Evolutionary conservation across 345 rosid genomes (phyloP).

Genomic region (Excoecaria agallocha): DNA sequence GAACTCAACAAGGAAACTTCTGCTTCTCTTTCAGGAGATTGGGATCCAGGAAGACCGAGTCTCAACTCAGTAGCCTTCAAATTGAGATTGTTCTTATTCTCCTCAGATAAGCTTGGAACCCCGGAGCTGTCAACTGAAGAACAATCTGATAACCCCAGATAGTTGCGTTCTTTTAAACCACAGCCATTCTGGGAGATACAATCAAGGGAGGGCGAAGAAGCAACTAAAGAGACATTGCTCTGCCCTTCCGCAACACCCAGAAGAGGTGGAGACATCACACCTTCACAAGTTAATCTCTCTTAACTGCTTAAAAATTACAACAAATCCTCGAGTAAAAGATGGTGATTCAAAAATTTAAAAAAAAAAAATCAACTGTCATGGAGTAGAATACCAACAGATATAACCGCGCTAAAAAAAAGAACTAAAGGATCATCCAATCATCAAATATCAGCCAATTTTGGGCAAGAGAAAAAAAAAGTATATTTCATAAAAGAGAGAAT

Average conservation of each 20-base stretch:
- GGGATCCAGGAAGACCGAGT: constrained; percentile 85
- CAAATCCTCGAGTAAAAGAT: not conserved
- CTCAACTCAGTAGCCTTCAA: constrained; percentile 81
- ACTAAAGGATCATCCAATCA: not conserved
- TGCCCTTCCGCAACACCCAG: constrained; percentile 51
- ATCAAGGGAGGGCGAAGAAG: constrained; percentile 47
- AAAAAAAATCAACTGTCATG: not conserved
- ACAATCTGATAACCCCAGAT: constrained; percentile 69
- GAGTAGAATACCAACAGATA: too few species aligned
- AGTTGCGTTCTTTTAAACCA: constrained; percentile 65
- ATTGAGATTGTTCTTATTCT: constrained; percentile 54
- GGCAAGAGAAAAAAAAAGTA: too few species aligned
- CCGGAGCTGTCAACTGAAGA: constrained; percentile 77
- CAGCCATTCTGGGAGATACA: constrained; percentile 39
- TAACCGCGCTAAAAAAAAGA: constrained; percentile 33
- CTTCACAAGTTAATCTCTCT: constrained; percentile 21
- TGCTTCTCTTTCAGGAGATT: constrained; percentile 59
- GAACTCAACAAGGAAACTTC: constrained; percentile 43
- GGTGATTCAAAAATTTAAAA: not conserved
- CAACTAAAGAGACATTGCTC: constrained; percentile 40
- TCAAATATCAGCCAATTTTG: not conserved
- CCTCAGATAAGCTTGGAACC: constrained; percentile 42
- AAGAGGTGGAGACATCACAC: constrained; percentile 66
- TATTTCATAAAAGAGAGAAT: not conserved
- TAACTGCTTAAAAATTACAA: constrained; percentile 20